Evolutionary conservation across 305 asterid genomes (phyloP), one percentile per base, ranked within the genome.

Genomic region (Rubia occidens): DNA sequence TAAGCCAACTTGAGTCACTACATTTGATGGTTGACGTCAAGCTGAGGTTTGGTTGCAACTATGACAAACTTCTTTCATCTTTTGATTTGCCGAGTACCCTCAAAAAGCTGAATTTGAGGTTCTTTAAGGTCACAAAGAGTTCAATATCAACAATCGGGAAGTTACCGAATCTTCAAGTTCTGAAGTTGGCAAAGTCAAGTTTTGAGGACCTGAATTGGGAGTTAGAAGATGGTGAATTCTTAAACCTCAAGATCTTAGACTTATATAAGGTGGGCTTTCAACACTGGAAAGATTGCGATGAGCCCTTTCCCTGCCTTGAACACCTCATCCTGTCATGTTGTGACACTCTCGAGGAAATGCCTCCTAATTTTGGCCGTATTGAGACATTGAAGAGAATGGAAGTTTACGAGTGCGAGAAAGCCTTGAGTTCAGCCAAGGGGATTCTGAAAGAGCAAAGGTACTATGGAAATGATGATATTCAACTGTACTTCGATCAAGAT

Each of bases 151-250:
- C 13, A 29, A 35, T 75, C 1, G 75, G 65, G 1, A 32, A 24
- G 67, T 39, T 76, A 10, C 73, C 69, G 2, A 60, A 49, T 39
- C 70, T 76, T n/a, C 61, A 71, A 64, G 73, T 61, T 71, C 65
- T 76, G 18, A 76, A 76, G 10, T 44, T 76, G 44, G 51, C 32
- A 15, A 1, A 13, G 11, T 4, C 17, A 2, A 11, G 14, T 4
- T 58, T 75, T 51, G 39, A 0, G 10, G 69, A 39, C 4, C 6
- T 0, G 20, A 1, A 5, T 2, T 75, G 79, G 79, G 72, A 70
- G 8, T 15, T 66, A 55, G 45, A 29, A 13, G 66, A 71, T 14
- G 67, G 45, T 0, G 60, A 11, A 15, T 71, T 76, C 67, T 5
- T 6, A 6, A 60, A 20, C 0, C 72, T 71, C 64, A 70, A 71